Base-by-base conservation (phyloP, 2,329 filamentous ascomycete species). In the Pseudogymnoascus sp. region DNA sequence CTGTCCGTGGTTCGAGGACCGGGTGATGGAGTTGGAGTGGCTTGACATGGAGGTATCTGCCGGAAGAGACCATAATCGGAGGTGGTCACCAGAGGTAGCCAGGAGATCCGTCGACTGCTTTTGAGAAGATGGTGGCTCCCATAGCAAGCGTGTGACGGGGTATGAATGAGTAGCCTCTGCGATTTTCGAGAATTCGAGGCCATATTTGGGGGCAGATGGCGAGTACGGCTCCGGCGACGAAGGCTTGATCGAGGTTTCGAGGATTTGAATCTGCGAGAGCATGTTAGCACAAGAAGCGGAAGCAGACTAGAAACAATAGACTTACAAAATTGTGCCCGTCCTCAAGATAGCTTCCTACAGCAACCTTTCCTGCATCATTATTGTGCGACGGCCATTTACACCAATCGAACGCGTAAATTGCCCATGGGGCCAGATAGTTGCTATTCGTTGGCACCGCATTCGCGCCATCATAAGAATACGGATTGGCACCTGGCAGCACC, bases 101-200 rank as follows among this genome's bases (percentile, higher is more conserved):
- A 99, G 82, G 63, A 99, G 82, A 76, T 99, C 93, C 5, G 93
- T 97, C 2, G 90, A 92, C 75, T 95, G 90, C 75, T 99, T 97
- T 72, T 95, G 90, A 12, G 91, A 90, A 8, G 92, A 96, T 3
- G 92, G 92, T 9, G 93, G 93, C 72, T 99, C 93, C 93, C 93
- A 99, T 7, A 97, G 76, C 67, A 99, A 87, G 62, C 94, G 86
- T 3, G 93, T 99, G 33, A 99, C 94, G 1, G 94, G 94, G 73
- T 97, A 99, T 9, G 94, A 96, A 77, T 97, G 95, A 18, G 93
- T 97, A 18, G 94, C 94, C 79, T 99, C 94, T 37, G 94, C 94
- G 35, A 96, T 85, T 73, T 95, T 96, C 60, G 86, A 88, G 75
- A 96, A 97, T 67, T 97, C 93, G 71, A 99, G 79, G 39, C 85